These are phyloP conservation scores for Linnemannia zychae DNA, from an alignment of 192 early-diverging fungal species.

Conservation along the genomic window DNA sequence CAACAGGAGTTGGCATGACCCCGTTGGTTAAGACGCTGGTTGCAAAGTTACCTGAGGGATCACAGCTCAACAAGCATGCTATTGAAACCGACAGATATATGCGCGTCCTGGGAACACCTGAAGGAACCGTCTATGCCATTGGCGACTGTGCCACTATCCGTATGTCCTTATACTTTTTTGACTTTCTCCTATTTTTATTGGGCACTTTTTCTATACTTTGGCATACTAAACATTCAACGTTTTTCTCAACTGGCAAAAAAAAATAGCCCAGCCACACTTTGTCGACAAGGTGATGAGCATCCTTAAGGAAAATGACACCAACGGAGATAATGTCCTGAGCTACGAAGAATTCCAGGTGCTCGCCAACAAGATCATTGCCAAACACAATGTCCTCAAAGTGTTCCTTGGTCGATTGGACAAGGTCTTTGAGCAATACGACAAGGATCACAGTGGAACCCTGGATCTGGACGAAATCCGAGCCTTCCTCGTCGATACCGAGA, in stretches of 20 bases:
- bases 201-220: background rate
- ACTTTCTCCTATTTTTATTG: too few relatives aligned
- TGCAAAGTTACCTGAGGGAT: constrained; percentile 52
- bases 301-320: constrained; percentile 62
- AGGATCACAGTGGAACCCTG: constrained; percentile 62
- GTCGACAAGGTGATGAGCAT: constrained; percentile 59
- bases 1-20: constrained; percentile 73
- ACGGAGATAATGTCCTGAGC: constrained; percentile 61
- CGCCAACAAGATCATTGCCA: constrained; percentile 55
- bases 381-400: constrained; percentile 65
- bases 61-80: constrained; percentile 72
- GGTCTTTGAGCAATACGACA: constrained; percentile 63
- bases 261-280: constrained; percentile 70
- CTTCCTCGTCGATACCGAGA: constrained; percentile 68
- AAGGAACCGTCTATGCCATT: constrained; percentile 73
- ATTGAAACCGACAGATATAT: constrained; percentile 70
- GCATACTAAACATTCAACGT: background rate
- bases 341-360: constrained; percentile 65
- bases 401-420: constrained; percentile 64
- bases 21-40: constrained; percentile 66
- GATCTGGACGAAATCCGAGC: constrained; percentile 64
- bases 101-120: constrained; percentile 66
- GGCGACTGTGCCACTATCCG: constrained; percentile 82
- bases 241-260: background rate
- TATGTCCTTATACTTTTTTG: constrained; percentile 1